Evolutionary conservation across 345 rosid species (phyloP), one percentile per base, ranked within the genome.

Genomic region (Raphanus raphanistrum): DNA sequence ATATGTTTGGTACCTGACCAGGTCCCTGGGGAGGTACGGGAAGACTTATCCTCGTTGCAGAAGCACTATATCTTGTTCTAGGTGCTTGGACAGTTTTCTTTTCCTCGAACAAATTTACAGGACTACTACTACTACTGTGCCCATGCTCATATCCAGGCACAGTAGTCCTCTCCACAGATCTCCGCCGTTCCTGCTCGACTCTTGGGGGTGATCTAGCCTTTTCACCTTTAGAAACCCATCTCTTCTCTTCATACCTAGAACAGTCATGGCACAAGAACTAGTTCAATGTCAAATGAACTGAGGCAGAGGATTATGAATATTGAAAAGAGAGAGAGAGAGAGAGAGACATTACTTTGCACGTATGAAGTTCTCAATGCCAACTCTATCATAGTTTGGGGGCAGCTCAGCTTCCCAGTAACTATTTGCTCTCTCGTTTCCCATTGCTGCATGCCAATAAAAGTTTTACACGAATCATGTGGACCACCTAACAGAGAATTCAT

Each of bases 391-490:
- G 75, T 91, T 86, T 62, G 93, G 89, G 68, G 97, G 98, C 74
- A 95, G 82, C 80, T 92, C 99, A 64, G 99, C 92, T 91, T 95
- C 99, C 99, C 99, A 92, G 77, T 84, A 91, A 82, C 85, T 85
- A 82, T 95, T 95, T 59, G 98, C 87, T 81, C 81, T 95, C 82
- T 92, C 97, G 84, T 95, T 95, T 63, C 99, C 97, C 98, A 92
- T 92, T 54, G 97, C 99, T 92, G 89, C 60, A 80, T 33, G 45
- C 45, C 61, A 52, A 72, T 13, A 82, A 41, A 80, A n/a, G n/a
- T n/a, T n/a, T n/a, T n/a, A n/a, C n/a, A n/a, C n/a, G n/a, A n/a
- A n/a, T n/a, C n/a, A n/a, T n/a, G 4, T 63, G 66, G 28, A 31
- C 21, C 29, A 36, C 61, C 62, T 38, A 55, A 55, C 5, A 75